A percentile compares a stretch with the other conserved stretches of the same genome.
These are phyloP conservation scores for Metroxylon sagu DNA, from an alignment of 176 grass and related monocot genomes.

Conservation along the genomic window DNA sequence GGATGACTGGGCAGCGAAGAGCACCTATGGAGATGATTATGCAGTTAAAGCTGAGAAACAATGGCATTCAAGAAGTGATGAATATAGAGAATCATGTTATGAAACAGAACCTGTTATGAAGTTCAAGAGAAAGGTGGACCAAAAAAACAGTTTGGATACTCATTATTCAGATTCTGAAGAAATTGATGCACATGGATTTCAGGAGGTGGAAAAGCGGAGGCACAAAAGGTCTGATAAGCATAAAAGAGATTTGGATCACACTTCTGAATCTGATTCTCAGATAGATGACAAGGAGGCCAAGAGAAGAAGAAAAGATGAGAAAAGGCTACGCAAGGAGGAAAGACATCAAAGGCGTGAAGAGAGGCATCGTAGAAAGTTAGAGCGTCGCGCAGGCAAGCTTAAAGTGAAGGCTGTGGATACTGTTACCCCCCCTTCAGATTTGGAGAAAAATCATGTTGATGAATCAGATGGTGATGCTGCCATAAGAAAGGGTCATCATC, in stretches of 20 bases:
- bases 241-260: conserved; percentile 49
- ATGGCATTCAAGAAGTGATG: conserved; percentile 18
- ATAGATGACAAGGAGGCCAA: conserved; percentile 44
- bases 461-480: conserved; percentile 36
- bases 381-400: conserved; percentile 40
- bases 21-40: conserved; percentile 8
- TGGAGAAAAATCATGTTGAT: conserved; percentile 29
- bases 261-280: conserved; percentile 47
- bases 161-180: conserved; percentile 48
- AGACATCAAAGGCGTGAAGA: conserved; percentile 62
- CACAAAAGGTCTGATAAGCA: conserved; percentile 57
- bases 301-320: conserved; percentile 68
- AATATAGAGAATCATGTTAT: conserved; percentile 28
- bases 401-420: conserved; percentile 30
- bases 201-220: conserved; percentile 41
- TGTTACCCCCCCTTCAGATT: conserved; percentile 30
- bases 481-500: conserved; percentile 26
- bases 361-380: conserved; percentile 45
- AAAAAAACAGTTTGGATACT: conserved; percentile 13
- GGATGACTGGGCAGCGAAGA: conserved; percentile 7
- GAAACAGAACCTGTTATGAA: conserved; percentile 33
- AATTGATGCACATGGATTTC: conserved; percentile 36
- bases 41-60: conserved; percentile 20
- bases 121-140: conserved; percentile 24
- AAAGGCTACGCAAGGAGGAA: conserved; percentile 71